phyloP scores from a whole-genome alignment of 2,329 filamentous ascomycete genomes.

The Stagonosporopsis chrysanthemi region DNA sequence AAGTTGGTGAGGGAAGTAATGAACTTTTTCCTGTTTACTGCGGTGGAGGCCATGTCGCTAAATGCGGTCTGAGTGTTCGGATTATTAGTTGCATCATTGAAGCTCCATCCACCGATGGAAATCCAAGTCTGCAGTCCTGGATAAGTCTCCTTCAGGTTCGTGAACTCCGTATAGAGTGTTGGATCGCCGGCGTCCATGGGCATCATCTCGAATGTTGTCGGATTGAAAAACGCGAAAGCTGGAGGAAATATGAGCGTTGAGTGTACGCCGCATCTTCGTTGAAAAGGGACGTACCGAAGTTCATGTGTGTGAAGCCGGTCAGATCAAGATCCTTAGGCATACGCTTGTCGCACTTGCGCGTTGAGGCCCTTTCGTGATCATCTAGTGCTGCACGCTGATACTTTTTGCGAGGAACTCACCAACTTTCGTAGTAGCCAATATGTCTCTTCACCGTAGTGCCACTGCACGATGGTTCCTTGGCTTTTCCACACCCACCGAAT shows the following conservation, averaged over 20 bases:
- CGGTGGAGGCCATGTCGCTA: not conserved
- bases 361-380: too few relatives aligned
- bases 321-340: too few relatives aligned
- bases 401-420: too few relatives aligned
- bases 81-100: constrained; percentile 44
- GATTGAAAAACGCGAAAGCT: constrained; percentile 20
- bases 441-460: too few relatives aligned
- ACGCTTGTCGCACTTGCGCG: too few relatives aligned
- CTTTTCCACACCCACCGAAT: too few relatives aligned
- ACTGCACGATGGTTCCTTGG: too few relatives aligned
- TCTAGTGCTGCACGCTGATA: too few relatives aligned
- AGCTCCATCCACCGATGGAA: constrained; percentile 52
- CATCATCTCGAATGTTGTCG: constrained; percentile 14
- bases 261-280: not conserved
- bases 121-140: constrained; percentile 46
- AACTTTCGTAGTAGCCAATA: too few relatives aligned
- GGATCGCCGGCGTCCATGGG: not conserved
- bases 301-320: too few relatives aligned
- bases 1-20: constrained; percentile 44
- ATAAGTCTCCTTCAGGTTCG: constrained; percentile 37
- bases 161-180: not conserved
- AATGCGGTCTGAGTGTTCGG: constrained; percentile 40
- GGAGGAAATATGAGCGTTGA: constrained; percentile 20
- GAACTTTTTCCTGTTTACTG: not conserved
- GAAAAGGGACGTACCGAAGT: too few relatives aligned